Conservation (phyloP, 1,284 basidiomycete genomes). For the Fistulina hepatica region DNA sequence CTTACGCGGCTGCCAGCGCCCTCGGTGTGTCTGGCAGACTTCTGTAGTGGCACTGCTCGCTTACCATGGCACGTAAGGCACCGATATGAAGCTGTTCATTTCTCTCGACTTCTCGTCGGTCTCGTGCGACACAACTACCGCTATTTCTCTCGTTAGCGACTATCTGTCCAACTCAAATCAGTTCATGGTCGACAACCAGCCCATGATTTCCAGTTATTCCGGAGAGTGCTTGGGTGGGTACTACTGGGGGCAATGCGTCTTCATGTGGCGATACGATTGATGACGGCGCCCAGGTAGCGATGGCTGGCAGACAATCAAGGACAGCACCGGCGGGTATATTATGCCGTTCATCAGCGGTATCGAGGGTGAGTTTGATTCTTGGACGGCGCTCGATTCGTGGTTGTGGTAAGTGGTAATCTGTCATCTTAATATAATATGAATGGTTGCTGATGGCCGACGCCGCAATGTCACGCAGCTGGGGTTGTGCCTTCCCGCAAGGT, state of each 20-base stretch:
- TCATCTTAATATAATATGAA: background rate
- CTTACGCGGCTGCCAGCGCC: conserved; percentile 28
- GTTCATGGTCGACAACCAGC: conserved; percentile 29
- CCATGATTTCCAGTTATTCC: conserved; percentile 31
- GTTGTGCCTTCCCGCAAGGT: conserved; percentile 35
- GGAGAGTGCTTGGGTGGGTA: conserved; percentile 23
- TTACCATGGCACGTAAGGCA: too few species aligned
- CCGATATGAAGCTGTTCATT: conserved; percentile 29
- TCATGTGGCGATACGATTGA: too few species aligned
- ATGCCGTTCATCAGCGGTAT: conserved; percentile 35
- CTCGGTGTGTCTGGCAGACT: too few species aligned
- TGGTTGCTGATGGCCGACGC: background rate
- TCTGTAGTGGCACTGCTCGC: too few species aligned
- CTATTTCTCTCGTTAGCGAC: conserved; percentile 24
- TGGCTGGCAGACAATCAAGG: conserved; percentile 31
- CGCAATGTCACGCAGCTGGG: conserved; percentile 31
- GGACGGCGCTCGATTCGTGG: conserved; percentile 33
- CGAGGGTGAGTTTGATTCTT: conserved; percentile 27
- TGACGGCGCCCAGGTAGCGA: conserved; percentile 20
- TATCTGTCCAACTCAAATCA: conserved; percentile 27
- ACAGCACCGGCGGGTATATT: conserved; percentile 28
- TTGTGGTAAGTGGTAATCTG: conserved; percentile 27
- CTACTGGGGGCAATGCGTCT: background rate
- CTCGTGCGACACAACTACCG: conserved; percentile 23
- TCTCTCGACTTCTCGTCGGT: conserved; percentile 35